Base-by-base conservation (phyloP, 1,284 basidiomycete genomes). In the Coriolopsis trogii region DNA sequence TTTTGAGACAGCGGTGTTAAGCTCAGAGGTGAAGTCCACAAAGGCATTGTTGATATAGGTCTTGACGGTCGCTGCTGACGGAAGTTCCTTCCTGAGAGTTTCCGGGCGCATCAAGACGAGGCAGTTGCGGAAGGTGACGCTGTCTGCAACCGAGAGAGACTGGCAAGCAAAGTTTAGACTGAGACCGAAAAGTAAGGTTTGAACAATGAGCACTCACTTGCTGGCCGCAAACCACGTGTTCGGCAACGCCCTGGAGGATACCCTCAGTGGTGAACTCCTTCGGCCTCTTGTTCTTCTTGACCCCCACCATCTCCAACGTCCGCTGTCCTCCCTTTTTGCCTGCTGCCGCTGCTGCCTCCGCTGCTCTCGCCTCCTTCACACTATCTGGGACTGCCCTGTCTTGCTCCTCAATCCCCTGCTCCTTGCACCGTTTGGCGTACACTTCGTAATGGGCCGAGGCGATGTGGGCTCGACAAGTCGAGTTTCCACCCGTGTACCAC, bases 81-180 rank as follows among this genome's bases (percentile, higher is more conserved):
- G 50, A 2, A 52, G 44, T 8, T 52, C 44, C 5, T 25, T 16
- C 3, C 31, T 31, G 1, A 9, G 15, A 0, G 44, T 52, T 28
- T 42, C 47, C 4, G 50, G 44, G n/a, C 45, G 43, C 50, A 52
- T 47, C 1, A n/a, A 16, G 2, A 52, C 44, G 0, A 52, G 25
- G 20, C 50, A 52, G 23, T 52, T 52, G 3, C 26, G 28, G 21
- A 52, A 52, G n/a, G n/a, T n/a, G n/a, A n/a, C n/a, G n/a, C n/a
- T n/a, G n/a, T n/a, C n/a, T n/a, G n/a, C n/a, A n/a, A n/a, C n/a
- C n/a, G n/a, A n/a, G n/a, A n/a, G n/a, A n/a, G n/a, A n/a, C n/a
- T n/a, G n/a, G n/a, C n/a, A n/a, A n/a, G n/a, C n/a, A n/a, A n/a
- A n/a, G n/a, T n/a, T n/a, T n/a, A n/a, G n/a, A n/a, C n/a, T n/a